Conservation (phyloP, 768 basidiomycete genomes). For the Lepiota brunneoincarnata region DNA sequence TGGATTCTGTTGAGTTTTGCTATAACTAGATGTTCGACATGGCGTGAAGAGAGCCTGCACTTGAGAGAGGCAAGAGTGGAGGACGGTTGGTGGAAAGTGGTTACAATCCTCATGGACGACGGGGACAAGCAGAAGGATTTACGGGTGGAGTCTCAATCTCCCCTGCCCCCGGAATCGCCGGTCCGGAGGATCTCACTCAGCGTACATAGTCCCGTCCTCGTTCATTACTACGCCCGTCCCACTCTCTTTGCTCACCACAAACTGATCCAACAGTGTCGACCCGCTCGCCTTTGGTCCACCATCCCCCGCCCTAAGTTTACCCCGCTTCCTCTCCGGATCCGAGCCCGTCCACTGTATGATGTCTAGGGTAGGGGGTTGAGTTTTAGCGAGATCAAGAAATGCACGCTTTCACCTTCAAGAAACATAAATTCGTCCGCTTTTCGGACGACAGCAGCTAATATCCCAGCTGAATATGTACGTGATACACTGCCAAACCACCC, state of each 20-base stretch:
- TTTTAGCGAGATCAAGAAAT: background rate
- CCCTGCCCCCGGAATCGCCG: constrained; percentile 6
- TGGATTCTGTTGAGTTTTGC: constrained; percentile 67
- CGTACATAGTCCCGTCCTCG: constrained; percentile 61
- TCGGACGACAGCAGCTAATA: constrained; percentile 58
- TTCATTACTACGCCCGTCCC: constrained; percentile 44
- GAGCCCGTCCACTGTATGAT: constrained; percentile 52
- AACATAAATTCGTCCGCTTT: constrained; percentile 76
- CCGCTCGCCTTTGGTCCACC: constrained; percentile 20
- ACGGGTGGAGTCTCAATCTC: constrained; percentile 5
- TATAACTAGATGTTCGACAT: constrained; percentile 63
- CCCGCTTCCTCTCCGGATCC: constrained; percentile 41
- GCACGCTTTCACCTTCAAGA: constrained; percentile 55
- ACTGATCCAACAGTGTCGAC: constrained; percentile 48
- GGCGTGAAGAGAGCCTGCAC: constrained; percentile 55
- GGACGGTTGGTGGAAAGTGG: constrained; percentile 76
- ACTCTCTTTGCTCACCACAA: constrained; percentile 30
- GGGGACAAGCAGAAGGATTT: background rate
- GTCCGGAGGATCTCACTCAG: constrained; percentile 17
- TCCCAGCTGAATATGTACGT: background rate
- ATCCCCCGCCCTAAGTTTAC: constrained; percentile 25
- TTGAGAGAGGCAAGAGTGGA: constrained; percentile 69
- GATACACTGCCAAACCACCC: constrained; percentile 19
- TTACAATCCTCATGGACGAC: constrained; percentile 52
- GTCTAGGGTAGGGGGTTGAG: constrained; percentile 37